Evolutionary conservation across 179 eudicot genomes (phyloP), one percentile per base, ranked within the genome.

Genomic region (Nepenthes alata): DNA sequence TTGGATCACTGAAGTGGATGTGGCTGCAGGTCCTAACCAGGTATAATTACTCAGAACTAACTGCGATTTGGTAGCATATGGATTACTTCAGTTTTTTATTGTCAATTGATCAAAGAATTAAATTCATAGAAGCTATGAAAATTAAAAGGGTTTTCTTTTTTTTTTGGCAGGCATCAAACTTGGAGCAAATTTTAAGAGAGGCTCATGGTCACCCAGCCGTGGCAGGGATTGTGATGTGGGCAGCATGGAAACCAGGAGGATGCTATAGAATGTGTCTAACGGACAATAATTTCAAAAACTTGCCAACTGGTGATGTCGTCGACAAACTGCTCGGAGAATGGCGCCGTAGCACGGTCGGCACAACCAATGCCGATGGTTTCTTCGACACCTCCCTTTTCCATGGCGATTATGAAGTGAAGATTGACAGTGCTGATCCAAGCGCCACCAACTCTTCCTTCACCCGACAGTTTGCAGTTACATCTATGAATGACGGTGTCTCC

Each of bases 1-100:
- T 49, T 85, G 91, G 91, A 50, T 85, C 47, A 80, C 88, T 2
- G 91, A 83, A 62, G 58, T 85, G 25, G 91, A 85, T 67, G 84
- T 83, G 10, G 0, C 41, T 34, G 1, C 41, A 2, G 70, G 76
- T 2, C 65, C 75, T 8, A 59, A 75, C 14, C 82, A 77, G 82
- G 81, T 72, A 73, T 5, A 2, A 6, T 5, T 52, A 54, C 35
- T 13, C 3, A 48, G 3, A 48, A 2, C 11, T 48, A 6, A 8
- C 2, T 48, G 10, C 10, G 10, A 9, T 2, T 48, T 5, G 11
- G 2, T 48, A 2, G 7, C 15, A 52, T 52, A 3, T 5, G 14
- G 15, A 6, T 4, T 50, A 3, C 53, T 50, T 34, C 38, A 36
- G 12, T 49, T 34, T 4, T 7, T 41, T 1, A 41, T 41, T 25